Base-by-base conservation (phyloP, 768 basidiomycete genomes). In the Xanthoconium purpureum region DNA sequence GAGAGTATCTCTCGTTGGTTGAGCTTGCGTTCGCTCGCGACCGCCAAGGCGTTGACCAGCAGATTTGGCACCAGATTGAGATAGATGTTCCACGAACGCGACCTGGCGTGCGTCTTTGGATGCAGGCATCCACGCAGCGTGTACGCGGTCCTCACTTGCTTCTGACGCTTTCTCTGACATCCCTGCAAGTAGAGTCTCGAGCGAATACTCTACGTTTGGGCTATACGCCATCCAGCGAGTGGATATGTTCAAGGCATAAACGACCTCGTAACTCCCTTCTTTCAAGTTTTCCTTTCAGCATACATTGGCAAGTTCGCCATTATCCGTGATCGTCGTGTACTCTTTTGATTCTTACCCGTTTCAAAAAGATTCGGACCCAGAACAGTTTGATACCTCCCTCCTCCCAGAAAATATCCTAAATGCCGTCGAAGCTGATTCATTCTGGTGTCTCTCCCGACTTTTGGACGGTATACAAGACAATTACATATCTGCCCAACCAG, bases 181-280 rank as follows among this genome's bases (percentile, higher is more conserved):
- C 54, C 63, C 52, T 62, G 62, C 61, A 59, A 59, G 55, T 73
- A 96, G 94, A 87, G 91, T 65, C 77, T 99, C 39, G 97, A 98
- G 74, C 82, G 94, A 49, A 94, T 99, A 56, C 76, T 99, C 33
- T 99, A 98, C 64, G 95, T 99, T 17, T 98, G 97, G 96, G 97
- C 97, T 13, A 97, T 98, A 66, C 84, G 97, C 61, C 97, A 98
- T 76, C 97, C 97, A 0, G 96, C 97, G 5, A 94, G 91, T 57
- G 97, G 97, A 11, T 98, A 99, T 72, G 97, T 99, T 6, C 97
- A 99, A 73, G 97, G 97, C 28, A 99, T 99, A 73, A 98, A 99
- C 71, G 97, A 99, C 71, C 86, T 99, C 36, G 97, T 87, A 2
- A 96, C 93, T 5, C 97, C 97, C 0, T 99, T 99, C 75, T 98